Evolutionary conservation across 306 rosid species (phyloP), one percentile per base, ranked within the genome.

Genomic region (Cicer chorassanicum): DNA sequence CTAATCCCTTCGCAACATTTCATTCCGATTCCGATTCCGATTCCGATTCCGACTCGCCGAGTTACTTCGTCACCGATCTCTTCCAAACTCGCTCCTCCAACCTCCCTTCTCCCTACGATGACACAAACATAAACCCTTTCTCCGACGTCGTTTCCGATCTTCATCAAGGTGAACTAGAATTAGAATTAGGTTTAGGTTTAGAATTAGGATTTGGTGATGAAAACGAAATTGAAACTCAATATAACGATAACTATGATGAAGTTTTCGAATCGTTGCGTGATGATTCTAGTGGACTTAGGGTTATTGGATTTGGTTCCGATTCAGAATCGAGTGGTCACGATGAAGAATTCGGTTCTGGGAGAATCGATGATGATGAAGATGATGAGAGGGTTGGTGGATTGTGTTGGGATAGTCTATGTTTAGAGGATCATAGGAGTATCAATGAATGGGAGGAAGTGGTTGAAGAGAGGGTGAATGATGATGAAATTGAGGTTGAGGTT

Each of bases 61-160:
- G 87, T 78, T 83, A 88, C 79, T 89, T 93, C 75, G 90, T 91
- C 76, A 89, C 97, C 59, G 90, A 93, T 74, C 97, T 91, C 45
- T 89, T 89, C 70, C 90, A 84, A 39, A 75, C 76, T 24, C 79
- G 78, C 38, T 75, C 53, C 16, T 3, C 55, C 49, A 51, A 41
- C 6, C 72, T 38, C 55, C 12, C 13, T 15, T 44, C 61, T 42
- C 70, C 75, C 5, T 85, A 66, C 56, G 18, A 75, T 1, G 83
- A 53, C 39, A 8, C 63, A 1, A 75, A 81, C 78, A 11, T 81
- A 6, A 88, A 87, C 73, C 85, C 88, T 18, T 84, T 82, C 60
- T 82, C 90, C 16, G 80, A 51, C 12, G 63, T 56, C 77, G 69
- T 75, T 68, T 80, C 78, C 70, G 89, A 79, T 9, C 73, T 68